Conservation (phyloP, 2,329 filamentous ascomycete species). For the Xylariaceae sp. region DNA sequence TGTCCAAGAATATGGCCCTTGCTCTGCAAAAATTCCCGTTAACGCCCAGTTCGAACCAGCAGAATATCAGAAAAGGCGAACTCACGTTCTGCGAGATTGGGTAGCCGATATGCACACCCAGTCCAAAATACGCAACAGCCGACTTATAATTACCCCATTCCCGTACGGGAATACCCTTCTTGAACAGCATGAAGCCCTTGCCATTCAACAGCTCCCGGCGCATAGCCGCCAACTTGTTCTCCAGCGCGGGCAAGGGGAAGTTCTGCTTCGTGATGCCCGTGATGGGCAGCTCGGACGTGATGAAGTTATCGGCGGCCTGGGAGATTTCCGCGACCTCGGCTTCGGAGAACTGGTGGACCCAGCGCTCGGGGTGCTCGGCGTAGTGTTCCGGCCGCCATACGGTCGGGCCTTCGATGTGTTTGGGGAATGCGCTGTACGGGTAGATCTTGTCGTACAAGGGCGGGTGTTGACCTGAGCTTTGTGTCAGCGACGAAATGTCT, state of each 20-base stretch:
- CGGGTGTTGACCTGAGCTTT: constrained; percentile 56
- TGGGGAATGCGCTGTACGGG: constrained; percentile 61
- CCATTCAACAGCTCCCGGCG: constrained; percentile 68
- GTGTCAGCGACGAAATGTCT: constrained; percentile 23
- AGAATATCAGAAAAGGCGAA: background rate
- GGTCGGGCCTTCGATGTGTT: constrained; percentile 59
- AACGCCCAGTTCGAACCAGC: constrained; percentile 2
- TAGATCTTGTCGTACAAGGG: constrained; percentile 57
- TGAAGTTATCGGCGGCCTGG: constrained; percentile 56
- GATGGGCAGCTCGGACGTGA: constrained; percentile 52
- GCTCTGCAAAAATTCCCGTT: constrained; percentile 8
- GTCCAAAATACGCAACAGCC: constrained; percentile 84
- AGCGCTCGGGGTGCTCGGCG: constrained; percentile 55
- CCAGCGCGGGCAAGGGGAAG: constrained; percentile 56
- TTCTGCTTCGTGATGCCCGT: constrained; percentile 57
- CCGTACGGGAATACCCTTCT: constrained; percentile 70
- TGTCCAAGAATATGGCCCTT: constrained; percentile 78
- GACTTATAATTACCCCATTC: constrained; percentile 75
- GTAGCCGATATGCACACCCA: constrained; percentile 80
- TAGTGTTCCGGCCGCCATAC: constrained; percentile 63
- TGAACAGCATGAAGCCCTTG: constrained; percentile 83
- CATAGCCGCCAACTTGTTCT: constrained; percentile 48
- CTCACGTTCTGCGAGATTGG: constrained; percentile 79
- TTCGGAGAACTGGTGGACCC: constrained; percentile 60
- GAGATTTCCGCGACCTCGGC: constrained; percentile 59